Evolutionary conservation across 202 grass and related monocot species (phyloP).

Genomic region (Elaeis oleifera): DNA sequence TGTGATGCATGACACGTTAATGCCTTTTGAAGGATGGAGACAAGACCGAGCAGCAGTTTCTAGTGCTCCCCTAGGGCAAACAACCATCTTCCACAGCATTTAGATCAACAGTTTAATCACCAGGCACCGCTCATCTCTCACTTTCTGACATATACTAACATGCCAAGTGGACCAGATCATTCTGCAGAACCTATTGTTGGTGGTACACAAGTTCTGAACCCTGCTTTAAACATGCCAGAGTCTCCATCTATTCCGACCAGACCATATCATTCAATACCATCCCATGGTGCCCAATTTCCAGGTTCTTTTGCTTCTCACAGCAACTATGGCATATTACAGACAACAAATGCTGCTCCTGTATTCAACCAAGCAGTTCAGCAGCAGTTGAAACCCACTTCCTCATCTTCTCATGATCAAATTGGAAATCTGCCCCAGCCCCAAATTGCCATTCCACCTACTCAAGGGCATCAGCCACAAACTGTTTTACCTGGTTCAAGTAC

Average conservation of each 20-base stretch:
- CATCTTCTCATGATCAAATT: slow-evolving; percentile 31
- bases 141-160: slow-evolving; percentile 32
- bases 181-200: slow-evolving; percentile 33
- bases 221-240: slow-evolving; percentile 39
- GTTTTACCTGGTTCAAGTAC: slow-evolving; percentile 23
- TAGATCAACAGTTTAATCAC: slow-evolving; percentile 37
- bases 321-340: slow-evolving; percentile 32
- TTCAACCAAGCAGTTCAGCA: slow-evolving; percentile 21
- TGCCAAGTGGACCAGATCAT: slow-evolving; percentile 29
- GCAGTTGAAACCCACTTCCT: slow-evolving; percentile 18
- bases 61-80: slow-evolving; percentile 25
- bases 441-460: slow-evolving; percentile 25
- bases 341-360: slow-evolving; percentile 24
- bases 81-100: slow-evolving; percentile 23
- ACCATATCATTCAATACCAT: slow-evolving; percentile 18
- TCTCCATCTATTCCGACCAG: slow-evolving; percentile 19
- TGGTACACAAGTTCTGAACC: slow-evolving; percentile 35
- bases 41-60: slow-evolving; percentile 26
- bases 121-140: slow-evolving; percentile 29
- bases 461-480: slow-evolving; percentile 41
- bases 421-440: slow-evolving; percentile 29
- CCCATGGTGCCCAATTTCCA: slow-evolving; percentile 29
- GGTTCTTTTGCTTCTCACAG: slow-evolving; percentile 33
- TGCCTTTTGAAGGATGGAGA: slow-evolving; percentile 21
- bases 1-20: slow-evolving; percentile 23